Evolutionary conservation across 768 basidiomycete genomes (phyloP).

Genomic region (Kwoniella dejecticola): DNA sequence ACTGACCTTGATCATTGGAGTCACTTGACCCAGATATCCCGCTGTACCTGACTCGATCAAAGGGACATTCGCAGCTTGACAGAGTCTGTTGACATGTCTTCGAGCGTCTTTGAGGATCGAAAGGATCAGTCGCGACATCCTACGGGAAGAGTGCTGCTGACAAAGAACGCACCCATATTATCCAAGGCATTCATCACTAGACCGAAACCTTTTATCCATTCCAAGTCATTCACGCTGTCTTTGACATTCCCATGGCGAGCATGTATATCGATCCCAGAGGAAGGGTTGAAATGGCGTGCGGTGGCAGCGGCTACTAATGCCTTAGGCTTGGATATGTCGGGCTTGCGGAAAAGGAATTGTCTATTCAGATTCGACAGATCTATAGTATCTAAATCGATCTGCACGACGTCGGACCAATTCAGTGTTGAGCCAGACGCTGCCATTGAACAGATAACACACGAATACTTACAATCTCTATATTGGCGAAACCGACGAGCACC

Average conservation of each 20-base stretch:
- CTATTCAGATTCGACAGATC: constrained; percentile 96
- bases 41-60: constrained; percentile 96
- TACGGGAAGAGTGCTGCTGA: too few species aligned
- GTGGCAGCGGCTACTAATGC: constrained; percentile 66
- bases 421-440: neutral
- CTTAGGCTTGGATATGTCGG: constrained; percentile 96
- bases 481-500: constrained; percentile 86
- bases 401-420: constrained; percentile 7
- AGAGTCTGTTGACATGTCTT: constrained; percentile 95
- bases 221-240: constrained; percentile 80
- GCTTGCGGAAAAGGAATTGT: constrained; percentile 94
- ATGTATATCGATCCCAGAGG: constrained; percentile 80
- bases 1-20: constrained; percentile 80
- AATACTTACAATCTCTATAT: constrained; percentile 69
- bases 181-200: constrained; percentile 94
- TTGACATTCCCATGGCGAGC: constrained; percentile 96
- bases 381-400: constrained; percentile 93
- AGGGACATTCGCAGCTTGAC: constrained; percentile 85
- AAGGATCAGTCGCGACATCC: too few species aligned
- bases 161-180: constrained; percentile 88
- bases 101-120: too few species aligned
- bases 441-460: neutral
- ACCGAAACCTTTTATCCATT: constrained; percentile 88
- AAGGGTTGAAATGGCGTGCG: constrained; percentile 59
- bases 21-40: constrained; percentile 95